These are phyloP conservation scores for Amaranthus cruentus DNA, from an alignment of 148 eudicot genomes.

Conservation along the genomic window DNA sequence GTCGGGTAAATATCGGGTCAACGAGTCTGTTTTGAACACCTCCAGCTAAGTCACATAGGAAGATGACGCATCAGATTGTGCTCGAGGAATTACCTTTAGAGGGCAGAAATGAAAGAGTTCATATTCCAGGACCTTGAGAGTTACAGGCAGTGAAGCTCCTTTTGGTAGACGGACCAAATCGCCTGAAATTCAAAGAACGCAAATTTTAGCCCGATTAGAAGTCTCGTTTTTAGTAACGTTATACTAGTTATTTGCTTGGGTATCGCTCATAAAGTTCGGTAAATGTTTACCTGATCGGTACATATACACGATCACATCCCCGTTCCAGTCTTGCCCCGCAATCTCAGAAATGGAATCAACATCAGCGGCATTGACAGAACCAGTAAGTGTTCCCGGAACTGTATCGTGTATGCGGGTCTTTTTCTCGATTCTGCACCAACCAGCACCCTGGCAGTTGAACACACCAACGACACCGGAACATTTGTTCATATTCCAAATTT, in stretches of 20 bases:
- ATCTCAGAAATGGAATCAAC: constrained; percentile 56
- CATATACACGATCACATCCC: constrained; percentile 56
- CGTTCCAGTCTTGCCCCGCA: constrained; percentile 68
- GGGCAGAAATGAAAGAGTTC: constrained; percentile 91
- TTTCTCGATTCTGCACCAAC: constrained; percentile 80
- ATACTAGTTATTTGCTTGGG: too few relatives aligned
- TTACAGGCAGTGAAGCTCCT: constrained; percentile 69
- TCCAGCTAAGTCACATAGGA: not conserved
- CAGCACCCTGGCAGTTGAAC: constrained; percentile 98
- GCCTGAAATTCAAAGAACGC: constrained; percentile 30
- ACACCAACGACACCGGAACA: constrained; percentile 87
- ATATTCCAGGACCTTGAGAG: constrained; percentile 80
- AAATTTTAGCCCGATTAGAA: too few relatives aligned
- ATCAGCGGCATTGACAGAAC: constrained; percentile 58
- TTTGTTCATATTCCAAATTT: constrained; percentile 86
- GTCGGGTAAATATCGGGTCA: too few relatives aligned
- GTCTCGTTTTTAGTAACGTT: too few relatives aligned
- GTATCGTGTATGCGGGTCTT: constrained; percentile 79
- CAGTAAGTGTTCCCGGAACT: constrained; percentile 68
- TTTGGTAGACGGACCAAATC: constrained; percentile 56
- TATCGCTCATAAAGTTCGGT: not conserved
- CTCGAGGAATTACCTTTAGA: constrained; percentile 40
- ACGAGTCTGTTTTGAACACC: too few relatives aligned
- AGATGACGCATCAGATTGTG: not conserved
- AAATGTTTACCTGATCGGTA: constrained; percentile 50